A percentile compares a stretch with the other conserved stretches of the same genome.
These are phyloP conservation scores for Candida namnaoensis DNA, from an alignment of 805 yeast species.

Conservation along the genomic window DNA sequence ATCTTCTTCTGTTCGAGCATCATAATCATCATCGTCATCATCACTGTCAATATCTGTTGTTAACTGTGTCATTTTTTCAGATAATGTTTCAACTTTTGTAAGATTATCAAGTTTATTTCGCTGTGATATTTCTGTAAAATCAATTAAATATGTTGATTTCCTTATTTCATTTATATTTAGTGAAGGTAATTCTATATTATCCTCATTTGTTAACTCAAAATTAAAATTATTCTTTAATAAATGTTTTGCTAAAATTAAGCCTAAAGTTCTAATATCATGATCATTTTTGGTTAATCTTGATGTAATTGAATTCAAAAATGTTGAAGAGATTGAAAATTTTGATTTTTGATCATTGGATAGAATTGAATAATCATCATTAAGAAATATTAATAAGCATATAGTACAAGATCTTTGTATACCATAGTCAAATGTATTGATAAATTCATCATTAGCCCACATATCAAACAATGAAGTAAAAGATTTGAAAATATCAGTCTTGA, in stretches of 20 bases:
- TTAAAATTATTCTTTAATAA: slow-evolving; percentile 20
- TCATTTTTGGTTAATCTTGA: slow-evolving; percentile 43
- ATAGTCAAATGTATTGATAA: slow-evolving; percentile 27
- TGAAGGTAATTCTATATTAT: slow-evolving; percentile 5
- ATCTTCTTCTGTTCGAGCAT: slow-evolving; percentile 20
- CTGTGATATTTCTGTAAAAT: no score
- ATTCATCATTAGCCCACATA: slow-evolving; percentile 27
- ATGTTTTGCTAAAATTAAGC: slow-evolving; percentile 48
- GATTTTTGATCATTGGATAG: slow-evolving; percentile 14
- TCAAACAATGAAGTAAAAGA: slow-evolving; percentile 7
- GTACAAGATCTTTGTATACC: slow-evolving; percentile 46
- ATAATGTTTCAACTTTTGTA: slow-evolving; percentile 4
- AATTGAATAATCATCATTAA: slow-evolving; percentile 8
- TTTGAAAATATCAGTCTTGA: slow-evolving; percentile 2
- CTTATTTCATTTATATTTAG: slow-evolving; percentile 7
- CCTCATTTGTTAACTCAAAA: slow-evolving; percentile 17
- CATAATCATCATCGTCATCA: slow-evolving; percentile 14
- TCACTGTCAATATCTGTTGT: slow-evolving; percentile 14
- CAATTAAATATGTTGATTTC: no score
- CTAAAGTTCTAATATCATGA: slow-evolving; percentile 36
- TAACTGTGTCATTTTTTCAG: slow-evolving; percentile 2
- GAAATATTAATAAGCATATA: slow-evolving; percentile 31
- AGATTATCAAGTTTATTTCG: no score
- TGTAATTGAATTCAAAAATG: slow-evolving; percentile 44
- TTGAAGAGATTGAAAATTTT: slow-evolving; percentile 23